Conservation (phyloP, 2,329 filamentous ascomycete genomes). For the Mycosphaerella sp. region DNA sequence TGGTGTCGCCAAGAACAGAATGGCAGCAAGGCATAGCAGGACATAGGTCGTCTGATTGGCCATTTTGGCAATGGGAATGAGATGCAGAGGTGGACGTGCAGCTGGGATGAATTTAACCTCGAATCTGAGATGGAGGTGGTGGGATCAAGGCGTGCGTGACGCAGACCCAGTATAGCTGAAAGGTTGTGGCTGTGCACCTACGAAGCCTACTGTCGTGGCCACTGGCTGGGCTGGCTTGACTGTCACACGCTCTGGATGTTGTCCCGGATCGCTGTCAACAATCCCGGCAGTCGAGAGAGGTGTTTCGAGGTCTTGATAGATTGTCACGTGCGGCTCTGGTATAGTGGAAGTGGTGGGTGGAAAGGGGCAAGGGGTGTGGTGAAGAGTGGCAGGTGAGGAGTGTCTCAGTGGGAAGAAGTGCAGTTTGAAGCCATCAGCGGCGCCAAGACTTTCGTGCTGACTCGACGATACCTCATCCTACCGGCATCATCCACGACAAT, state of each 20-base stretch:
- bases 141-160: not conserved
- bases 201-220: not conserved
- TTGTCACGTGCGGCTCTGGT: too few relatives aligned
- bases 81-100: not conserved
- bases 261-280: too few relatives aligned
- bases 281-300: too few relatives aligned
- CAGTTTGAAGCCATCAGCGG: too few relatives aligned
- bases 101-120: not conserved
- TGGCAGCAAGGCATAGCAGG: constrained; percentile 24
- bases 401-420: too few relatives aligned
- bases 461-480: not conserved
- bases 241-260: too few relatives aligned
- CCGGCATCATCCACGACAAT: not conserved
- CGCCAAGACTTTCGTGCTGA: not conserved
- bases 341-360: too few relatives aligned
- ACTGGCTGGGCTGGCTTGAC: not conserved
- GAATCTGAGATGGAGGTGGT: not conserved
- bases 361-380: too few relatives aligned
- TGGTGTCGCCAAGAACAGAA: constrained; percentile 28
- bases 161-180: constrained; percentile 2
- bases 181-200: not conserved
- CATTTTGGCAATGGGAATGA: not conserved
- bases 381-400: too few relatives aligned
- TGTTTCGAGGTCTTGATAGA: too few relatives aligned
- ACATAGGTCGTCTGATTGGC: constrained; percentile 15